phyloP scores from a whole-genome alignment of 768 basidiomycete species.

The Podaxis carcinomalis region DNA sequence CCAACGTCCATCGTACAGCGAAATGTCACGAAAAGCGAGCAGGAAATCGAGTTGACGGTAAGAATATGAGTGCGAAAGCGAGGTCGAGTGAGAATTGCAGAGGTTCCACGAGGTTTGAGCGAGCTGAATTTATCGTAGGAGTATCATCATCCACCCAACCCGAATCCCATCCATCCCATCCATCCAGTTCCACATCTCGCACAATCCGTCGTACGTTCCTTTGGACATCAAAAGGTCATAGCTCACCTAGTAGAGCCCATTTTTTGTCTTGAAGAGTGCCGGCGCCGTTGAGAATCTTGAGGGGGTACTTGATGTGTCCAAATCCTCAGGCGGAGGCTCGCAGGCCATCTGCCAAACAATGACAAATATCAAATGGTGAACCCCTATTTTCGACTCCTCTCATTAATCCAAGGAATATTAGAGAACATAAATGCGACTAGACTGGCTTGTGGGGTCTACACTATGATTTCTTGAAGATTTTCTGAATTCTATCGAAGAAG shows the following conservation, averaged over 20 bases:
- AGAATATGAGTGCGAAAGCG: not conserved
- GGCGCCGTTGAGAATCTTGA: conserved; percentile 42
- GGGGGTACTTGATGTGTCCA: conserved; percentile 21
- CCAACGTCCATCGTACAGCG: not conserved
- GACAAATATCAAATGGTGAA: conserved; percentile 4
- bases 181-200: conserved; percentile 31
- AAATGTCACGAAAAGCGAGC: not conserved
- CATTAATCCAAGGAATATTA: not conserved
- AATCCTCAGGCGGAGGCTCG: conserved; percentile 2
- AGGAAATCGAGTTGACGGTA: not conserved
- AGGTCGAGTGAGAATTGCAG: not conserved
- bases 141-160: conserved; percentile 26
- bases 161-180: conserved; percentile 30
- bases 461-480: not conserved
- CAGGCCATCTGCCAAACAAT: conserved; percentile 2
- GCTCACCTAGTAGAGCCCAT: conserved; percentile 83
- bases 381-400: not conserved
- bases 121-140: not conserved
- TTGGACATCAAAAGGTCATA: conserved; percentile 17
- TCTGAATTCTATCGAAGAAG: not conserved
- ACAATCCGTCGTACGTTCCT: conserved; percentile 17
- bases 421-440: not conserved
- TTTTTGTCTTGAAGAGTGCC: conserved; percentile 48
- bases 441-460: not conserved
- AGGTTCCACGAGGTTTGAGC: conserved; percentile 8